Evolutionary conservation across 2,329 filamentous ascomycete genomes (phyloP), one percentile per base, ranked within the genome.

Genomic region (Pseudogymnoascus sp.): DNA sequence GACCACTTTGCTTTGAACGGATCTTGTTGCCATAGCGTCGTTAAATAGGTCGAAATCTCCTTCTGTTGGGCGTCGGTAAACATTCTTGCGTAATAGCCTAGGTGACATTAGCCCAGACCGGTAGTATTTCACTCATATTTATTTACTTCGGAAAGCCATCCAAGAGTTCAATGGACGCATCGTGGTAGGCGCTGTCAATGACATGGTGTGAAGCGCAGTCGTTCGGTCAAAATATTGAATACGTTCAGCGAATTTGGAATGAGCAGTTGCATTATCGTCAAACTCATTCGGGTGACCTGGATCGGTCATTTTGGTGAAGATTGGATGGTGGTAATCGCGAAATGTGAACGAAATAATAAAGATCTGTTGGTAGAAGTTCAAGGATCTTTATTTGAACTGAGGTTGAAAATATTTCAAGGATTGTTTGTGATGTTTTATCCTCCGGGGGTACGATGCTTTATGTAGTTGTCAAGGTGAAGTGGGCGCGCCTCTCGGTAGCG

Each of bases 1-100:
- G 62, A 33, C 55, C 67, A 70, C 58, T 67, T 69, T 11, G 64
- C 65, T 22, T 67, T 64, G 62, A 69, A 69, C 7, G 65, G 66
- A 55, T 68, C 67, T 4, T 61, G 11, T 30, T 66, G 58, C 66
- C 67, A 69, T 28, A 69, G 58, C 3, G 58, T 16, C 25, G 64
- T 69, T 35, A 68, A 62, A 33, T 63, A 58, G 1, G 41, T 42
- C 11, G 67, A 70, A 12, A 65, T 65, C 23, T 67, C 62, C 42
- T 68, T 69, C 55, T 70, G 68, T 58, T 65, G 65, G 30, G 63
- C 58, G 8, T 55, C 42, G 14, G 58, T 58, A 42, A 66, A 67
- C 19, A 64, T 64, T 38, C 58, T 58, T 11, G 64, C 63, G 41
- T 66, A 66, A 58, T 59, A 66, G 4, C 52, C 64, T 66, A 30